Base-by-base conservation (phyloP, 441 rosid species). In the Populus tomentosa region DNA sequence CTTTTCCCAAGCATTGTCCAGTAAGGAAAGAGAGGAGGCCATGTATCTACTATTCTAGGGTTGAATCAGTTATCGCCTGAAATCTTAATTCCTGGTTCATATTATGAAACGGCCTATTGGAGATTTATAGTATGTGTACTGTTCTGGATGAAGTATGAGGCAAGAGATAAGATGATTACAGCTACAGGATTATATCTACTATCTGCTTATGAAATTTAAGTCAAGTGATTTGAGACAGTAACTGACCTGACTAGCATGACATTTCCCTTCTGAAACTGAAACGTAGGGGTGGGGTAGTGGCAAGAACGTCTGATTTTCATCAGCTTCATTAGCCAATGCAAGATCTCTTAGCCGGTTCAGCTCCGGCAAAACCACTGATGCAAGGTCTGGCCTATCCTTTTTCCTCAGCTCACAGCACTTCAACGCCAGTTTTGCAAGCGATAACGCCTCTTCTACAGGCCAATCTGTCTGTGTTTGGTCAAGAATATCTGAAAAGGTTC, bases 351-450 rank as follows among this genome's bases (percentile, higher is more conserved):
- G 79, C 74, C 87, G 81, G 62, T 77, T 80, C 67, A 95, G 87
- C 81, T 87, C 88, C 13, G 99, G 96, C 75, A 90, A 81, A 69
- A 93, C 79, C 62, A 83, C 90, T 1, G 85, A 65, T 71, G 83
- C 90, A 28, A 95, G 96, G 67, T 92, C 90, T 64, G 97, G 98
- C 67, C 97, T 89, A 46, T 94, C 97, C 62, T 82, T 90, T 84
- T 86, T 92, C 86, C 96, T 86, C 73, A 92, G 80, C 80, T 95
- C 96, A 75, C 92, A 87, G 71, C 99, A 95, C 42, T 83, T 78
- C 69, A 95, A 68, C 36, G 92, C 91, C 65, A 92, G 21, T 74
- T 86, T 89, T 23, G 97, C 99, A 65, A 93, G 64, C 32, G 75
- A 78, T 63, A 93, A 67, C 21, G 96, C 81, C 72, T 88, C 94